phyloP scores from a whole-genome alignment of 345 rosid genomes.

The Acer campestre region DNA sequence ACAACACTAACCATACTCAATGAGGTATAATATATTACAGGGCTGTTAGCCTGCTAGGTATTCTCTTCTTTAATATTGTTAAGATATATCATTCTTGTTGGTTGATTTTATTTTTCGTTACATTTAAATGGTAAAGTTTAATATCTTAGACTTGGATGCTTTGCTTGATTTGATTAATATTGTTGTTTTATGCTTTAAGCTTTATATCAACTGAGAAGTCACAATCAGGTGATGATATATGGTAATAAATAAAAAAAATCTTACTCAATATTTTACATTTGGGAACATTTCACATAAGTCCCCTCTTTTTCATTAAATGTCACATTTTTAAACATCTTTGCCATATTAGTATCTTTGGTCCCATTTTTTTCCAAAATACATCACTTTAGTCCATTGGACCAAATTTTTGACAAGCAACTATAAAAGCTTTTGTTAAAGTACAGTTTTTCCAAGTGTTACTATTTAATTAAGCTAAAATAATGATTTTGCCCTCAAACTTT shows the following conservation, averaged over 20 bases:
- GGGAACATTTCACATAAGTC: too few species aligned
- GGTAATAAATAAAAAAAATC: background rate
- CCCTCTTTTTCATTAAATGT: too few species aligned
- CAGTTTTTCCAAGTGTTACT: too few species aligned
- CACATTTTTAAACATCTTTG: too few species aligned
- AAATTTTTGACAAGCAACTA: too few species aligned
- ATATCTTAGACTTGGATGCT: background rate
- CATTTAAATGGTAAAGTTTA: background rate
- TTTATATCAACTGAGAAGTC: background rate
- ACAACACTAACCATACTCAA: slow-evolving; percentile 74
- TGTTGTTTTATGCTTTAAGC: background rate
- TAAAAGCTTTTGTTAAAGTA: too few species aligned
- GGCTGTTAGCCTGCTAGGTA: slow-evolving; percentile 10
- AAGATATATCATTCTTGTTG: background rate
- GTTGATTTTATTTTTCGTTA: background rate
- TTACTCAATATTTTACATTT: background rate
- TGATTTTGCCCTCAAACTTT: too few species aligned
- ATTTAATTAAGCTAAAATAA: too few species aligned
- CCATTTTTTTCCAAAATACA: too few species aligned
- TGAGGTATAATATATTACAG: slow-evolving; percentile 53
- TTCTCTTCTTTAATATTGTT: background rate
- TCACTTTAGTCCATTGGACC: too few species aligned
- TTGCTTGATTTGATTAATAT: background rate
- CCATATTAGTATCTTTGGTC: too few species aligned
- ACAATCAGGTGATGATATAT: background rate